Conservation (phyloP, 805 yeast genomes). For the Candida hungchunana region DNA sequence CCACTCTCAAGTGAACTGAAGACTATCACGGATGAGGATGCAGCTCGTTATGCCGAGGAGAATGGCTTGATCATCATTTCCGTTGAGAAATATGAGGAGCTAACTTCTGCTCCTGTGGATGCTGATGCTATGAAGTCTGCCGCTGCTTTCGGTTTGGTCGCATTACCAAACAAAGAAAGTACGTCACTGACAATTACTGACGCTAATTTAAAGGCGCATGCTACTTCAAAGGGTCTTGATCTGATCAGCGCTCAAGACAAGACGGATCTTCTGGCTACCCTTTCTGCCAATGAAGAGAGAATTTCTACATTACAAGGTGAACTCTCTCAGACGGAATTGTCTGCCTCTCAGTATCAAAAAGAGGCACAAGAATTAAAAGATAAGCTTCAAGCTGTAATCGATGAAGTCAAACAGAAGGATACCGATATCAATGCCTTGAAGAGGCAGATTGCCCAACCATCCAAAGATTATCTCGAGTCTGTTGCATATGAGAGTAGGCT, state of each 20-base stretch:
- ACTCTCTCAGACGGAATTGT: slow-evolving; percentile 16
- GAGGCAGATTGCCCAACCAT: slow-evolving; percentile 26
- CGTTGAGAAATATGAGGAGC: slow-evolving; percentile 16
- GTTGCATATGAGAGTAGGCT: slow-evolving; percentile 27
- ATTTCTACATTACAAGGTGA: slow-evolving; percentile 5
- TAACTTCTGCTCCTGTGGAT: slow-evolving; percentile 11
- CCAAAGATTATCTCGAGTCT: slow-evolving; percentile 26
- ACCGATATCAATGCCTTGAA: slow-evolving; percentile 4
- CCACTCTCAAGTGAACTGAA: slow-evolving; percentile 24
- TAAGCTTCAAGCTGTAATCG: slow-evolving; percentile 17
- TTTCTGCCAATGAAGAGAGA: slow-evolving; percentile 1
- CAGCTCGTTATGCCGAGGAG: slow-evolving; percentile 29
- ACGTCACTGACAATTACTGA: too few relatives aligned
- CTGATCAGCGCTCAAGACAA: slow-evolving; percentile 1
- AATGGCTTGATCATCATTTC: slow-evolving; percentile 29
- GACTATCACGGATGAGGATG: slow-evolving; percentile 21
- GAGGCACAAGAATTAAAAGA: slow-evolving; percentile 21
- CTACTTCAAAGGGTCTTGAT: slow-evolving; percentile 6
- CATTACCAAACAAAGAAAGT: slow-evolving; percentile 13
- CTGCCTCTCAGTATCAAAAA: slow-evolving; percentile 20
- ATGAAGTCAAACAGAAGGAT: slow-evolving; percentile 6
- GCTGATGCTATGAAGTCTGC: slow-evolving; percentile 20
- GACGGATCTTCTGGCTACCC: neutral
- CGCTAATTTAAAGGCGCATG: slow-evolving; percentile 9
- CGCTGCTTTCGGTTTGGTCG: slow-evolving; percentile 7